Conservation (phyloP, 129 eudicot species). For the Escallonia rubra region DNA sequence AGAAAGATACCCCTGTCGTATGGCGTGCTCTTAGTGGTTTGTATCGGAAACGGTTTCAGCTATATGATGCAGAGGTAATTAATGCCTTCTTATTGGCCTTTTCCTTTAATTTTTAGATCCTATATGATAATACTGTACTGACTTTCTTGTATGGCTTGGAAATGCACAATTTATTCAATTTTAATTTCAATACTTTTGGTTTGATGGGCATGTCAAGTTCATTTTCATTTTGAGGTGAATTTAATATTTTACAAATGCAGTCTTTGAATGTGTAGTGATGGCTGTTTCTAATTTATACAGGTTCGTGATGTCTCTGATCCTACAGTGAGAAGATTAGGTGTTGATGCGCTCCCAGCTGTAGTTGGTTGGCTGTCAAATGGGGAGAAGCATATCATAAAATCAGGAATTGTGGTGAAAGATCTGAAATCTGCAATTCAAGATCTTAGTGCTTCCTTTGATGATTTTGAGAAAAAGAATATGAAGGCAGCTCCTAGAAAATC, state of each 20-base stretch:
- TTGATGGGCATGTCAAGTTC: not conserved
- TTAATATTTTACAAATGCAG: not conserved
- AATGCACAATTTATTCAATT: too few relatives aligned
- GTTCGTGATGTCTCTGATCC: conserved; percentile 75
- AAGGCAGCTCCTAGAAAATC: conserved; percentile 48
- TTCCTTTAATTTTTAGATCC: not conserved
- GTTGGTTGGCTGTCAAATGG: conserved; percentile 94
- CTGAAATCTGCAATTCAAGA: conserved; percentile 74
- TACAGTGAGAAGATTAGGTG: conserved; percentile 44
- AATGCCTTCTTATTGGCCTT: not conserved
- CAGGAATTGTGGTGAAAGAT: conserved; percentile 77
- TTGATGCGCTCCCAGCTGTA: conserved; percentile 77
- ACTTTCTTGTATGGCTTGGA: too few relatives aligned
- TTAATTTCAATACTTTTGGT: too few relatives aligned
- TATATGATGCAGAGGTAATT: conserved; percentile 82
- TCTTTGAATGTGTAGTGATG: not conserved
- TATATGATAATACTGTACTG: too few relatives aligned
- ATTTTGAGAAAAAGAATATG: conserved; percentile 74
- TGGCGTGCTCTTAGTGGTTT: conserved; percentile 95
- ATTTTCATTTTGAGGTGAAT: not conserved
- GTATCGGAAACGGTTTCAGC: conserved; percentile 54
- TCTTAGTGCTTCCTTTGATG: conserved; percentile 48
- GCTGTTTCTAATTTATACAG: conserved; percentile 20
- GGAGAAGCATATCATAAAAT: conserved; percentile 62
- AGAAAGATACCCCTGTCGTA: conserved; percentile 86